These are phyloP conservation scores for Blastobotrys apis DNA, from an alignment of 1,139 yeast genomes.

Conservation along the genomic window DNA sequence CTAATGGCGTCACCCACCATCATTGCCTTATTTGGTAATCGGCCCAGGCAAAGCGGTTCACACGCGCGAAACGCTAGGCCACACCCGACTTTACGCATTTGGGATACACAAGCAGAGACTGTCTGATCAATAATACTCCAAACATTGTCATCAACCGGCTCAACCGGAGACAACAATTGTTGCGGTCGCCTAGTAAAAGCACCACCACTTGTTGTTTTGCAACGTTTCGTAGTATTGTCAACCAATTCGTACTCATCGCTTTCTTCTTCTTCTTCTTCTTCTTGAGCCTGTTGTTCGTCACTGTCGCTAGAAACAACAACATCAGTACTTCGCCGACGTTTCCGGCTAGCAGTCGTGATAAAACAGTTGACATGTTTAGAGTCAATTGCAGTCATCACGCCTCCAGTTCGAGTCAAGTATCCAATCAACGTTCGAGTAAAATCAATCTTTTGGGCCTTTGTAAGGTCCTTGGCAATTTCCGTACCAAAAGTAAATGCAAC, in stretches of 20 bases:
- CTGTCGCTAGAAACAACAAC: neutral
- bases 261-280: neutral
- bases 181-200: neutral
- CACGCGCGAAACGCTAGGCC: neutral
- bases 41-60: neutral
- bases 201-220: too few species aligned
- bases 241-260: neutral
- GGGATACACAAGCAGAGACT: neutral
- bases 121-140: neutral
- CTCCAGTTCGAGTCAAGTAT: neutral
- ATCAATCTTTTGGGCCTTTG: neutral
- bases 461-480: neutral
- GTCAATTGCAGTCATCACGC: neutral
- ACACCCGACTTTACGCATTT: neutral
- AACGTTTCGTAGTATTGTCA: neutral
- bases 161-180: constrained; percentile 3
- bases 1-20: neutral
- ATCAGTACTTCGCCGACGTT: neutral
- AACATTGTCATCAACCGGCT: neutral
- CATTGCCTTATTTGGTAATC: neutral
- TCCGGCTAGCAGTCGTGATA: neutral
- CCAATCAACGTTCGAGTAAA: neutral
- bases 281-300: neutral
- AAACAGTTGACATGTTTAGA: neutral
- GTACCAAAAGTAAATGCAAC: neutral